A percentile compares a stretch with the other conserved stretches of the same genome.
These are phyloP conservation scores for Trichoderma parareesei DNA, from an alignment of 495 filamentous ascomycete genomes.

Conservation along the genomic window DNA sequence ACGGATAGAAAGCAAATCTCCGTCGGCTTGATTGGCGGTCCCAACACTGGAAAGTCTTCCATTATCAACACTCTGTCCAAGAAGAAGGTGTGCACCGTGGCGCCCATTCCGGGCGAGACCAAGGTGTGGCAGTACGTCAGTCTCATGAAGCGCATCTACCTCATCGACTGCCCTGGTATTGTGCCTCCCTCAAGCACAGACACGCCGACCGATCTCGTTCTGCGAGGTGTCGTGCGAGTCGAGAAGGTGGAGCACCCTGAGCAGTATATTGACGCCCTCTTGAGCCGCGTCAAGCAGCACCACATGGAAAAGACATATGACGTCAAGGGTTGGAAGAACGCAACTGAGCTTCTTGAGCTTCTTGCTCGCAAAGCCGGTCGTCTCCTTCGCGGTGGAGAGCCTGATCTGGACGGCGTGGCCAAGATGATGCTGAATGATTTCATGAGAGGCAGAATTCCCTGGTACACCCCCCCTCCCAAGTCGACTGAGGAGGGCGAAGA, in stretches of 20 bases:
- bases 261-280: conserved; percentile 83
- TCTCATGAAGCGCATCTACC: conserved; percentile 90
- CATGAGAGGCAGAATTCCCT: conserved; percentile 86
- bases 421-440: conserved; percentile 95
- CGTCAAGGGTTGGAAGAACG: conserved; percentile 61
- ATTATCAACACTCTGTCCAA: conserved; percentile 88
- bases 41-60: conserved; percentile 83
- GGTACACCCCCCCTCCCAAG: conserved; percentile 77
- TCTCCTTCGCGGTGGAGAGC: conserved; percentile 80
- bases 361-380: conserved; percentile 82
- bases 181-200: conserved; percentile 80
- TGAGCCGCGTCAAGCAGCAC: conserved; percentile 69
- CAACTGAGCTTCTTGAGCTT: conserved; percentile 76
- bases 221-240: conserved; percentile 84
- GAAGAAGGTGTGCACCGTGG: conserved; percentile 88
- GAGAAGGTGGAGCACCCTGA: conserved; percentile 94
- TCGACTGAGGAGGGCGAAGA: conserved; percentile 43
- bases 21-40: conserved; percentile 75
- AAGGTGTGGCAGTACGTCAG: conserved; percentile 99
- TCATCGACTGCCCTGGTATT: conserved; percentile 95
- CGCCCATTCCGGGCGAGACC: conserved; percentile 92
- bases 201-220: conserved; percentile 78
- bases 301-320: conserved; percentile 93
- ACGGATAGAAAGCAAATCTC: conserved; percentile 87
- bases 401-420: conserved; percentile 65